A percentile compares a stretch with the other conserved stretches of the same genome.
These are phyloP conservation scores for Parascedosporium putredinis DNA, from an alignment of 2,329 filamentous ascomycete species.

Conservation along the genomic window DNA sequence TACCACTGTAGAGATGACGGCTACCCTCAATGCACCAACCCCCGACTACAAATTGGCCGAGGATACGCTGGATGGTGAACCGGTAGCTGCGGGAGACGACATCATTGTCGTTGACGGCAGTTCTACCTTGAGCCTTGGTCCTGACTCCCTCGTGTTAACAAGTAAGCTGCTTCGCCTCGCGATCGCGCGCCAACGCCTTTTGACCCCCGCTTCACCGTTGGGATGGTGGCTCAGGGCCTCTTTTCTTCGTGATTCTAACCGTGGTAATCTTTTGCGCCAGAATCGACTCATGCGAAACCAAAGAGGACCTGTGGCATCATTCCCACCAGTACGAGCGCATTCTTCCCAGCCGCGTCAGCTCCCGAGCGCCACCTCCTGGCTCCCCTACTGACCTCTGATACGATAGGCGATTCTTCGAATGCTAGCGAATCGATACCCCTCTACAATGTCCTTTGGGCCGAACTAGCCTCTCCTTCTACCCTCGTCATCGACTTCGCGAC, in stretches of 20 bases:
- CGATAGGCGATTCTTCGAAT: conserved; percentile 12
- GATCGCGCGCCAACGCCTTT: not conserved
- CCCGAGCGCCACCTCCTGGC: not conserved
- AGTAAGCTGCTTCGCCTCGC: not conserved
- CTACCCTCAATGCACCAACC: not conserved
- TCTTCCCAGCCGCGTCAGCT: not conserved
- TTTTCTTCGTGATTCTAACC: not conserved
- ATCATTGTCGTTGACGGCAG: conserved; percentile 1
- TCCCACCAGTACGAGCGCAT: conserved; percentile 8
- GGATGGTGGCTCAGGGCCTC: not conserved
- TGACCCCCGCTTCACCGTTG: not conserved
- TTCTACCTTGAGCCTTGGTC: not conserved
- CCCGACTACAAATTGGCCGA: not conserved
- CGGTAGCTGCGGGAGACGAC: not conserved
- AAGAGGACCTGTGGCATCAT: conserved; percentile 13
- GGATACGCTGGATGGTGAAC: not conserved
- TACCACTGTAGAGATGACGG: not conserved
- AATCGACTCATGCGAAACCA: not conserved
- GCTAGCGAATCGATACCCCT: conserved; percentile 51
- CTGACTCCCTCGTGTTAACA: conserved; percentile 1
- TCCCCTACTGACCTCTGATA: not conserved
- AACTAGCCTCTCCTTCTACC: conserved; percentile 45
- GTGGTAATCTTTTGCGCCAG: not conserved
- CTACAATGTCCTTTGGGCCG: conserved; percentile 78
- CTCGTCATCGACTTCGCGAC: conserved; percentile 66